Evolutionary conservation across 208 protist species (phyloP).

Genomic region (Zelonia costaricensis): DNA sequence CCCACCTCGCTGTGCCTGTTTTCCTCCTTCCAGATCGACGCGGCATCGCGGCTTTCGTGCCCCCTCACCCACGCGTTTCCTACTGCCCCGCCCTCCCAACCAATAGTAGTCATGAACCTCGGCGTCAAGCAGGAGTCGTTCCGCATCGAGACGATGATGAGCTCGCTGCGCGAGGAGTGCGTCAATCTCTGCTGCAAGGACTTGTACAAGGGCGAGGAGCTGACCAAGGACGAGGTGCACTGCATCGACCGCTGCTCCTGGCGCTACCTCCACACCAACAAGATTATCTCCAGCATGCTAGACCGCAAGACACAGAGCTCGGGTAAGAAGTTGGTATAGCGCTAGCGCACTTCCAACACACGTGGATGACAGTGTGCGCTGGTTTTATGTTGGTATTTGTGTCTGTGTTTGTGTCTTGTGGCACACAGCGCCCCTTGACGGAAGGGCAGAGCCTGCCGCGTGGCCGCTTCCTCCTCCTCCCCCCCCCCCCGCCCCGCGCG

Average conservation of each 20-base stretch:
- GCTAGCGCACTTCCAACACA: no score
- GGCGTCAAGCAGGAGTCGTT: slow-evolving; percentile 86
- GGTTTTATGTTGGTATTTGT: not conserved
- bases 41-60: no score
- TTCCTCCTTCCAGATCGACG: no score
- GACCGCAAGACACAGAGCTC: slow-evolving; percentile 41
- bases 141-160: slow-evolving; percentile 88
- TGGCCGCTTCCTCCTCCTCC: no score
- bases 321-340: slow-evolving; percentile 22
- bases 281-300: slow-evolving; percentile 57
- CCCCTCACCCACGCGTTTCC: no score
- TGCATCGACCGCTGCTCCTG: slow-evolving; percentile 86
- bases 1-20: no score
- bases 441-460: no score
- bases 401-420: not conserved
- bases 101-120: slow-evolving; percentile 69
- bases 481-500: no score
- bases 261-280: slow-evolving; percentile 76
- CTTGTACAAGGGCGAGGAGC: slow-evolving; percentile 46
- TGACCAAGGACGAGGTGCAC: slow-evolving; percentile 75
- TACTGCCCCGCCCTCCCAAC: no score
- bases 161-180: slow-evolving; percentile 70
- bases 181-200: slow-evolving; percentile 87
- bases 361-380: no score
- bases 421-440: no score